Evolutionary conservation across 2,329 filamentous ascomycete genomes (phyloP).

Genomic region (Colletotrichum siamense): DNA sequence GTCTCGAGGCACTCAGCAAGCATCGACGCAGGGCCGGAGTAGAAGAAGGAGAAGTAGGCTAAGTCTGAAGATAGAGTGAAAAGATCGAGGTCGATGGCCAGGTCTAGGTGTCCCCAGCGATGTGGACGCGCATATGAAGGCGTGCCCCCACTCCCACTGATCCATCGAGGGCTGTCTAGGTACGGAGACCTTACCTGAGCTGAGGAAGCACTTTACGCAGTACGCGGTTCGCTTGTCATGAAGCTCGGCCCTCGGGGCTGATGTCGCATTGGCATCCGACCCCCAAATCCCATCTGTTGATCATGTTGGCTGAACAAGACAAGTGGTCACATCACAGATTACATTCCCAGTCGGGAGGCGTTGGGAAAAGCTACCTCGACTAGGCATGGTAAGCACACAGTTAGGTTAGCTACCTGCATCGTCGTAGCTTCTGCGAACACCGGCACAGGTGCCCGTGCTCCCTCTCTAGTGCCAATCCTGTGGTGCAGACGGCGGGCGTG

Average conservation of each 20-base stretch:
- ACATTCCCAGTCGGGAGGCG: not conserved
- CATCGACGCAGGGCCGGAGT: not conserved
- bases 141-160: not conserved
- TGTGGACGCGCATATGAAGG: slow-evolving; percentile 2
- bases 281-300: not conserved
- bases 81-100: not conserved
- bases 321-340: not conserved
- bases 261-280: not conserved
- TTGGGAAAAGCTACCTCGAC: not conserved
- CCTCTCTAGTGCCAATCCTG: not conserved
- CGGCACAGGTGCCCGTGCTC: not conserved
- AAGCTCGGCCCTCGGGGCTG: not conserved
- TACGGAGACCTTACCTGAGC: not conserved
- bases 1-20: not conserved
- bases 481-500: not conserved
- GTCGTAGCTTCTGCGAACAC: not conserved
- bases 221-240: not conserved
- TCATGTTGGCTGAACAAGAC: not conserved
- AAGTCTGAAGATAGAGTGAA: not conserved
- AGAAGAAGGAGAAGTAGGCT: not conserved
- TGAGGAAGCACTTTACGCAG: not conserved
- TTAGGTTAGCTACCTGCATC: not conserved
- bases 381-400: not conserved
- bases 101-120: not conserved
- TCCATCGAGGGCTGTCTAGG: not conserved